Evolutionary conservation across 2,329 filamentous ascomycete species (phyloP).

Genomic region (Beauveria caledonica): DNA sequence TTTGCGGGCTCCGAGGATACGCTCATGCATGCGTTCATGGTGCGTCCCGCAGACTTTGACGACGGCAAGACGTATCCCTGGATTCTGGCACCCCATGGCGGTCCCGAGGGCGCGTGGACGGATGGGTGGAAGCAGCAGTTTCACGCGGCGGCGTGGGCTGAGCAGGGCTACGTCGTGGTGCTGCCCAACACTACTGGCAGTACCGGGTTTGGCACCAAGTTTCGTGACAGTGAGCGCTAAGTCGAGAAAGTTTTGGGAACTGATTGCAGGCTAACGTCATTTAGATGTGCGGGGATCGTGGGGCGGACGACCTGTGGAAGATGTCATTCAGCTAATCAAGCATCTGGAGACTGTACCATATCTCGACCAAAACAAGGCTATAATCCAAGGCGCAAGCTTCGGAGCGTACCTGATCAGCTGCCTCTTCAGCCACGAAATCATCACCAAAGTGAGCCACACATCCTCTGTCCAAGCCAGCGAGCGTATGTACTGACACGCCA

Average conservation of each 20-base stretch:
- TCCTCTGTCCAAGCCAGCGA: no score
- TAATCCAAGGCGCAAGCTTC: constrained; percentile 45
- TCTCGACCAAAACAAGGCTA: constrained; percentile 43
- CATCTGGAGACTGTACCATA: constrained; percentile 43
- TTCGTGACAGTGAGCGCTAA: constrained; percentile 21
- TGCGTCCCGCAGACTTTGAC: constrained; percentile 31
- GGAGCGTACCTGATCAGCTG: constrained; percentile 56
- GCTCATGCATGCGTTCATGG: constrained; percentile 30
- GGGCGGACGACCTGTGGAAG: constrained; percentile 46
- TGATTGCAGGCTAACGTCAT: constrained; percentile 22
- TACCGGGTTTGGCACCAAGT: constrained; percentile 42
- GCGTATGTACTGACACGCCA: neutral
- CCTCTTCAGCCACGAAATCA: constrained; percentile 46
- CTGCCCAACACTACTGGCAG: constrained; percentile 52
- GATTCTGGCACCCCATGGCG: constrained; percentile 30
- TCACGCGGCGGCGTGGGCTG: constrained; percentile 49
- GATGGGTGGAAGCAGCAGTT: constrained; percentile 44
- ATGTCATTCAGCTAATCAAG: constrained; percentile 45
- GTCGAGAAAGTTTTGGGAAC: neutral
- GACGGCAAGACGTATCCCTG: constrained; percentile 28
- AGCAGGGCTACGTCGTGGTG: constrained; percentile 54
- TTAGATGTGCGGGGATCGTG: constrained; percentile 42
- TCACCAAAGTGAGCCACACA: constrained; percentile 25
- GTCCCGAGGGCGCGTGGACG: constrained; percentile 39
- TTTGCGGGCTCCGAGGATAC: constrained; percentile 29